Percentiles rank a stretch among this genome's conserved stretches.
phyloP scores from a whole-genome alignment of 768 basidiomycete species.

The Amanita jacksonii region DNA sequence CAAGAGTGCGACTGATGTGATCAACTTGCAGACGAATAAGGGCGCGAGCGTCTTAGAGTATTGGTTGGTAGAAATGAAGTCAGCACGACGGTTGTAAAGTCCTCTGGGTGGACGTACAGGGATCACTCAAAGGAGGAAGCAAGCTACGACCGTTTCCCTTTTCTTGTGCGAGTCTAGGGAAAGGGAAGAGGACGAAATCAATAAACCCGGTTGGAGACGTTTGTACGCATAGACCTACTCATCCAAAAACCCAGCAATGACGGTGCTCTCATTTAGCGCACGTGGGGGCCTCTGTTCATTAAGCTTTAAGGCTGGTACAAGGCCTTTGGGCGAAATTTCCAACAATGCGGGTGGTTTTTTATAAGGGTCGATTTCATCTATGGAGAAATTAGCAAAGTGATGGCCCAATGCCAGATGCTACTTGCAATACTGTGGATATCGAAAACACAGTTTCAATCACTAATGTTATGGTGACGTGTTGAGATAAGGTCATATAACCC shows the following conservation, averaged over 20 bases:
- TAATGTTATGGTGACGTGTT: not conserved
- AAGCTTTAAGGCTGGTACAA: constrained; percentile 64
- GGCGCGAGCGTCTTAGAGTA: constrained; percentile 56
- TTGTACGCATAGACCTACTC: constrained; percentile 38
- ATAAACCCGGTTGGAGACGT: too few relatives aligned
- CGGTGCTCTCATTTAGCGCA: constrained; percentile 69
- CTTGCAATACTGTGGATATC: constrained; percentile 16
- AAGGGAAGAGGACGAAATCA: not conserved
- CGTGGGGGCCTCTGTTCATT: constrained; percentile 44
- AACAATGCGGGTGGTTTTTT: constrained; percentile 72
- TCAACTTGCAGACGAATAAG: constrained; percentile 61
- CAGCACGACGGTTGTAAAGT: not conserved
- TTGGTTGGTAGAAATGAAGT: not conserved
- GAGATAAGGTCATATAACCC: too few relatives aligned
- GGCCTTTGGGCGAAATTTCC: constrained; percentile 73
- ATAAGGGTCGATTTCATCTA: constrained; percentile 82
- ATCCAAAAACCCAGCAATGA: constrained; percentile 72
- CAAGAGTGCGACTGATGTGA: constrained; percentile 50
- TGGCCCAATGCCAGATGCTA: too few relatives aligned
- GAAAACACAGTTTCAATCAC: not conserved
- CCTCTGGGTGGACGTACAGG: constrained; percentile 45
- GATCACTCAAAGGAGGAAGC: constrained; percentile 45
- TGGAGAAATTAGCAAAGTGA: too few relatives aligned
- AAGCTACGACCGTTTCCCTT: constrained; percentile 34
- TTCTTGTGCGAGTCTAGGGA: constrained; percentile 16